A percentile compares a stretch with the other conserved stretches of the same genome.
These are phyloP conservation scores for Colletotrichum echinochloae DNA, from an alignment of 2,329 filamentous ascomycete species.

Conservation along the genomic window DNA sequence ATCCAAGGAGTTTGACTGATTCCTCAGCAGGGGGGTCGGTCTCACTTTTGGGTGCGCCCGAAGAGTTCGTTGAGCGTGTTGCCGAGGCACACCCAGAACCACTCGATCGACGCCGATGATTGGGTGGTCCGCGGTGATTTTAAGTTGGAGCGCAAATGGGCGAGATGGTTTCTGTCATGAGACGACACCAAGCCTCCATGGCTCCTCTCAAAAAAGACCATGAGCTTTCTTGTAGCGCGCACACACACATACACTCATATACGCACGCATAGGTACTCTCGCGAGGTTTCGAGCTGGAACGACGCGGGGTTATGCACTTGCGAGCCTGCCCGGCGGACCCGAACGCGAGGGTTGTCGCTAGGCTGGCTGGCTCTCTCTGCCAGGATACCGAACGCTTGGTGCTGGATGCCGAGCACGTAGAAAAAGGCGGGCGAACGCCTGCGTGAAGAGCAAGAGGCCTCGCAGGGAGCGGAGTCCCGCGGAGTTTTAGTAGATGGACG, in stretches of 20 bases:
- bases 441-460: too few relatives aligned
- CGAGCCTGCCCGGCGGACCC: slow-evolving; percentile 4
- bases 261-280: too few relatives aligned
- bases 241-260: too few relatives aligned
- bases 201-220: background rate
- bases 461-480: too few relatives aligned
- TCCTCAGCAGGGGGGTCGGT: slow-evolving; percentile 24
- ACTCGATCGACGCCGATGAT: slow-evolving; percentile 32
- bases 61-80: slow-evolving; percentile 10
- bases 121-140: slow-evolving; percentile 15
- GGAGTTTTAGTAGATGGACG: too few relatives aligned
- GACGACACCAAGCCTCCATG: slow-evolving; percentile 29
- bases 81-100: slow-evolving; percentile 4
- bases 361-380: too few relatives aligned
- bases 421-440: background rate
- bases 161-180: slow-evolving; percentile 13
- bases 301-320: slow-evolving; percentile 28
- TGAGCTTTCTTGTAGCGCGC: background rate
- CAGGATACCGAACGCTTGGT: background rate
- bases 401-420: slow-evolving; percentile 5
- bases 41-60: background rate
- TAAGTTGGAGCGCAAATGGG: background rate
- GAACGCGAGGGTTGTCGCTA: background rate
- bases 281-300: background rate
- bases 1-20: slow-evolving; percentile 14